A percentile compares a stretch with the other conserved stretches of the same genome.
phyloP scores from a whole-genome alignment of 2,329 filamentous ascomycete species.

The Colletotrichum sublineola region DNA sequence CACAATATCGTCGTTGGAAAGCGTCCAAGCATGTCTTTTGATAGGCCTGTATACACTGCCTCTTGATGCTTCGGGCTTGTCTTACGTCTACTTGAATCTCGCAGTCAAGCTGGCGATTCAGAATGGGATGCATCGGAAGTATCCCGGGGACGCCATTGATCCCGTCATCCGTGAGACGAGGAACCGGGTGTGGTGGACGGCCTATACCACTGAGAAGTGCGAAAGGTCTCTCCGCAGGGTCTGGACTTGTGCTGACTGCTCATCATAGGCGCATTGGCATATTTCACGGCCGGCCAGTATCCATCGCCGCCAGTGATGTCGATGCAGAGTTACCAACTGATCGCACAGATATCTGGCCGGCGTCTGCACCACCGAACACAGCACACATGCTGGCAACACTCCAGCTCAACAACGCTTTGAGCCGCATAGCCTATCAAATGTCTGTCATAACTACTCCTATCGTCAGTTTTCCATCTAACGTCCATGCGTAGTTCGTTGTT shows the following conservation, averaged over 20 bases:
- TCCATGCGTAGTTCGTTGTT: constrained; percentile 50
- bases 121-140: constrained; percentile 70
- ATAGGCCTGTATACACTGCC: constrained; percentile 69
- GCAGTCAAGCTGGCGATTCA: constrained; percentile 70
- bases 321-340: constrained; percentile 66
- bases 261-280: constrained; percentile 64
- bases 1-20: constrained; percentile 67
- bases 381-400: constrained; percentile 61
- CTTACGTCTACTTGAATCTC: constrained; percentile 69
- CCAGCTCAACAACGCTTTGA: constrained; percentile 53
- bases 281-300: constrained; percentile 68
- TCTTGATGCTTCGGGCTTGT: constrained; percentile 67
- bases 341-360: constrained; percentile 57
- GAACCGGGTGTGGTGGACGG: constrained; percentile 70
- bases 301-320: constrained; percentile 64
- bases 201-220: constrained; percentile 68
- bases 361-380: constrained; percentile 57
- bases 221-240: background rate
- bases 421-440: constrained; percentile 56
- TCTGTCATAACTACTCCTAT: constrained; percentile 40
- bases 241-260: constrained; percentile 17
- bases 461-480: background rate
- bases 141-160: constrained; percentile 61
- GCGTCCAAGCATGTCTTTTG: constrained; percentile 69
- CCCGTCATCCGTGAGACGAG: constrained; percentile 63